Conservation (phyloP, 2,329 filamentous ascomycete species). For the Eurotiales sp. region DNA sequence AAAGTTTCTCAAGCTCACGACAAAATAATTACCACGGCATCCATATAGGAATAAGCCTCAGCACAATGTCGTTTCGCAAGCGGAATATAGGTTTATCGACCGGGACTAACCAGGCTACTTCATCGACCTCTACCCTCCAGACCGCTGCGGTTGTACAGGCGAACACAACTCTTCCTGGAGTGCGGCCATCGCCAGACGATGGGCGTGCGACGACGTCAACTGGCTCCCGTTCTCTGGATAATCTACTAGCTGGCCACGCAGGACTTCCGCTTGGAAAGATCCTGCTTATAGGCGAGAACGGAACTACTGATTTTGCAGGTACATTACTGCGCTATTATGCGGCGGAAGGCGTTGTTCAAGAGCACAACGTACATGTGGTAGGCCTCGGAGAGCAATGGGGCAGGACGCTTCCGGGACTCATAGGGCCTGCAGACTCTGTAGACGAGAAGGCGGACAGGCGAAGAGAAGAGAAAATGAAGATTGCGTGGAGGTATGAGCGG, state of each 20-base stretch:
- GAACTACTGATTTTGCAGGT: conserved; percentile 90
- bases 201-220: conserved; percentile 87
- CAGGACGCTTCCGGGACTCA: conserved; percentile 74
- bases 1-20: neutral
- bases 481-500: conserved; percentile 94
- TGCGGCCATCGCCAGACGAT: conserved; percentile 83
- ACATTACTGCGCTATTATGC: conserved; percentile 83
- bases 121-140: conserved; percentile 25
- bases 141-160: conserved; percentile 23
- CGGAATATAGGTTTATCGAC: conserved; percentile 57
- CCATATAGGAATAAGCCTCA: neutral
- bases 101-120: conserved; percentile 31
- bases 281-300: conserved; percentile 78
- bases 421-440: conserved; percentile 46
- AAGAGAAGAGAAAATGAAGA: conserved; percentile 84
- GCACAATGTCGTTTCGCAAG: conserved; percentile 63
- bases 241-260: conserved; percentile 77
- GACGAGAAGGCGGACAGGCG: conserved; percentile 39
- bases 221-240: conserved; percentile 80
- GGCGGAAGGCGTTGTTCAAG: conserved; percentile 87
- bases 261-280: conserved; percentile 79
- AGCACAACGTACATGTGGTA: conserved; percentile 81
- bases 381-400: conserved; percentile 78
- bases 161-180: conserved; percentile 44
- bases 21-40: neutral